Percentiles rank a stretch among this genome's conserved stretches.
Conservation (phyloP, 306 rosid species). For the Sesbania bispinosa region DNA sequence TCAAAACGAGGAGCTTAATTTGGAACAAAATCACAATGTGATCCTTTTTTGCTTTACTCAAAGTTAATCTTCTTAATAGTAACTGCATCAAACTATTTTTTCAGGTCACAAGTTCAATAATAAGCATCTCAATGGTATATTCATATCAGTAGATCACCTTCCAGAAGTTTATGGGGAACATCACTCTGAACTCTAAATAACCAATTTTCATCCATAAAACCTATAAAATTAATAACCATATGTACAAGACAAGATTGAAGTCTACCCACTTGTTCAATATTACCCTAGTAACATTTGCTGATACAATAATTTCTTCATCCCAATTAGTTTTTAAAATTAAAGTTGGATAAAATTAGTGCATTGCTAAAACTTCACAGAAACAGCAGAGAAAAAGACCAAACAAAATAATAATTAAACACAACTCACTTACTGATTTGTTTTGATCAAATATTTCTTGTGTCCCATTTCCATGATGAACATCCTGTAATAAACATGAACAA, state of each 20-base stretch:
- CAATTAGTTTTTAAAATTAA: not conserved
- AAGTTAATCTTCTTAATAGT: no score
- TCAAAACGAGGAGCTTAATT: no score
- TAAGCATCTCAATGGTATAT: not conserved
- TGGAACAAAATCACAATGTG: no score
- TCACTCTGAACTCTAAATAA: not conserved
- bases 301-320: slow-evolving; percentile 14
- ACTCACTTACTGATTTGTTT: slow-evolving; percentile 77
- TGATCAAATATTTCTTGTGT: slow-evolving; percentile 91
- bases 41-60: no score
- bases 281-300: not conserved
- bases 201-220: not conserved
- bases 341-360: not conserved
- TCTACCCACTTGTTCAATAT: not conserved
- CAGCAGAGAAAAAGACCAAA: slow-evolving; percentile 8
- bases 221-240: not conserved
- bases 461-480: slow-evolving; percentile 99
- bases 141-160: not conserved
- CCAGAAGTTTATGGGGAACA: not conserved
- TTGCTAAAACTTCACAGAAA: slow-evolving; percentile 20
- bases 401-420: slow-evolving; percentile 20
- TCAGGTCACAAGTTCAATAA: not conserved
- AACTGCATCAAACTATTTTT: no score
- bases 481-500: slow-evolving; percentile 42
- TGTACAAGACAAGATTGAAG: slow-evolving; percentile 9